Percentiles rank a stretch among this genome's conserved stretches.
phyloP scores from a whole-genome alignment of 352 stramenopile genomes.

The Phytophthora hibernalis region DNA sequence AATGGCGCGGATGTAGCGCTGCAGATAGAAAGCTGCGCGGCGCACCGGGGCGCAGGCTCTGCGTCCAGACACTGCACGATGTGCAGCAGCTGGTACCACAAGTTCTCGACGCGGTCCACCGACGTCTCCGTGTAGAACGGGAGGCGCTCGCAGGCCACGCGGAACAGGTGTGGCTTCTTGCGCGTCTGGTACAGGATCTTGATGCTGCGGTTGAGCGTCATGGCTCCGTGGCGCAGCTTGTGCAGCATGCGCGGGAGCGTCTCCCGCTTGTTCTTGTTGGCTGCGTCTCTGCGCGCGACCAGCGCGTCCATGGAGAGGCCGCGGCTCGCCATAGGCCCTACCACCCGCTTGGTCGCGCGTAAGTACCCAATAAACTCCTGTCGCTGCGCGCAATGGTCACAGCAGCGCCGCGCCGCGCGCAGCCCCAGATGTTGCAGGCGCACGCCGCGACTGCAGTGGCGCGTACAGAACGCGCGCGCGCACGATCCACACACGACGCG shows the following conservation, averaged over 20 bases:
- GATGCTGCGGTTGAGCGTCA: slow-evolving; percentile 82
- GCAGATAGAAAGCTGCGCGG: slow-evolving; percentile 68
- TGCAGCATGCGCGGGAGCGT: slow-evolving; percentile 51
- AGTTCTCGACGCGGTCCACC: slow-evolving; percentile 75
- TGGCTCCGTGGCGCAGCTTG: slow-evolving; percentile 60
- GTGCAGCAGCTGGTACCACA: slow-evolving; percentile 86
- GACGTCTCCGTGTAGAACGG: slow-evolving; percentile 79
- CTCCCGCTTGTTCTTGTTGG: slow-evolving; percentile 25
- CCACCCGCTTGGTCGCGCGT: slow-evolving; percentile 38
- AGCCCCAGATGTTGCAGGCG: slow-evolving; percentile 55
- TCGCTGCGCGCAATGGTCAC: slow-evolving; percentile 54
- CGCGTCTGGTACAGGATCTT: slow-evolving; percentile 85
- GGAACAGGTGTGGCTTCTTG: slow-evolving; percentile 74
- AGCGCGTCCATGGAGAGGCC: slow-evolving; percentile 43
- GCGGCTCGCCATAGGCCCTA: slow-evolving; percentile 42
- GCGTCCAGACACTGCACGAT: slow-evolving; percentile 78
- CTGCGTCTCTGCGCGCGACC: slow-evolving; percentile 32
- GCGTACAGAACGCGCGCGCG: slow-evolving; percentile 59
- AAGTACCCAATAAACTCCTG: slow-evolving; percentile 71
- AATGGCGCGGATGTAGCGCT: slow-evolving; percentile 74
- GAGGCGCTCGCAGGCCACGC: slow-evolving; percentile 65
- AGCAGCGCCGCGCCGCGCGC: slow-evolving; percentile 50
- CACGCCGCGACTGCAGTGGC: slow-evolving; percentile 63
- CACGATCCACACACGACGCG: slow-evolving; percentile 72
- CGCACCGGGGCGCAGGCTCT: slow-evolving; percentile 47